Evolutionary conservation across 2,329 filamentous ascomycete genomes (phyloP).

Genomic region (Aspergillus tamarii): DNA sequence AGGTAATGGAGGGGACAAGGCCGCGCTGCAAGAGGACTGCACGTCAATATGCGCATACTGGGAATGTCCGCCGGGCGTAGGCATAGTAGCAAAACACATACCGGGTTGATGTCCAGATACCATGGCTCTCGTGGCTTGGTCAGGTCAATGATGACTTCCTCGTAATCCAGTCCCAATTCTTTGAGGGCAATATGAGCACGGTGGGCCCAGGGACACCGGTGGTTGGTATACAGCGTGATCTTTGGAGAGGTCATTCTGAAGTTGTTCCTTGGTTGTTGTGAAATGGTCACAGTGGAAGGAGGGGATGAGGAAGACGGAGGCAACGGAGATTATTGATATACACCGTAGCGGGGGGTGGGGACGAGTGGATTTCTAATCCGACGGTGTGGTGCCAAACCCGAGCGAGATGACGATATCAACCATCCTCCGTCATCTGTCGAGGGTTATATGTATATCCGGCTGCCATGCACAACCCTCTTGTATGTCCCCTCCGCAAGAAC

Average conservation of each 20-base stretch:
- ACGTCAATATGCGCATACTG: not conserved
- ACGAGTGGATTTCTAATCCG: conserved; percentile 3
- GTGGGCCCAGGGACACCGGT: conserved; percentile 72
- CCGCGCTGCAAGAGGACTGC: conserved; percentile 58
- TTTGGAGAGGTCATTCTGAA: conserved; percentile 44
- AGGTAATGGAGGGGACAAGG: conserved; percentile 71
- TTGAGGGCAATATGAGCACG: conserved; percentile 72
- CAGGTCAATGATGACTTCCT: conserved; percentile 75
- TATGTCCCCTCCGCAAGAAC: too few relatives aligned
- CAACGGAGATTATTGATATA: not conserved
- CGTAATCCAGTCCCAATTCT: conserved; percentile 67
- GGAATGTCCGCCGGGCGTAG: not conserved
- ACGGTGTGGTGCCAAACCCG: not conserved
- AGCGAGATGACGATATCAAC: not conserved
- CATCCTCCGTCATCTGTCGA: too few relatives aligned
- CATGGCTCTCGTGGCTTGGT: conserved; percentile 68
- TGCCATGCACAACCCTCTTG: too few relatives aligned
- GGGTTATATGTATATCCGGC: too few relatives aligned
- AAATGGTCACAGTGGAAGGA: not conserved
- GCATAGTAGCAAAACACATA: conserved; percentile 29
- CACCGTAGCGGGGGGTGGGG: not conserved
- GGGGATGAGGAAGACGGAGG: not conserved
- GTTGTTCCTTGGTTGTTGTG: not conserved
- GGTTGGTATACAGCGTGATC: conserved; percentile 73
- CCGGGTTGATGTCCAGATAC: conserved; percentile 77